Percentiles rank a stretch among this genome's conserved stretches.
Conservation (phyloP, 345 rosid genomes). For the Crucihimalaya himalaica region DNA sequence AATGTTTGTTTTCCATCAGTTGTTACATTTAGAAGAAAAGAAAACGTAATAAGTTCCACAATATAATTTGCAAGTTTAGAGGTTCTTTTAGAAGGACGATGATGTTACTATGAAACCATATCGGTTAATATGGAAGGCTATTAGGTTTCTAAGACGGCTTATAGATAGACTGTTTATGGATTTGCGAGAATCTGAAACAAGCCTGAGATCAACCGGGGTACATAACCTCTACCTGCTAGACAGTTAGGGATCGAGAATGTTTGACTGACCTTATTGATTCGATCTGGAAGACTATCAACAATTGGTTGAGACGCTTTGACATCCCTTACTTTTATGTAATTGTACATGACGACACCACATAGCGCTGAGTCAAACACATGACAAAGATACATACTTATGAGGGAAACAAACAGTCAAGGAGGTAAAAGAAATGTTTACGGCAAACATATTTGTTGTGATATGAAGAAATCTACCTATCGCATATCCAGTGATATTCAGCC, state of each 20-base stretch:
- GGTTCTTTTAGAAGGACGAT: background rate
- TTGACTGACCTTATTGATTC: constrained; percentile 69
- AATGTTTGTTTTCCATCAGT: constrained; percentile 18
- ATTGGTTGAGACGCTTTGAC: constrained; percentile 65
- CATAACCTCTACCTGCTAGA: background rate
- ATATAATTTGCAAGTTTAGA: background rate
- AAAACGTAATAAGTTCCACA: background rate
- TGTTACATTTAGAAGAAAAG: background rate
- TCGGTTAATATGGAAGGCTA: background rate
- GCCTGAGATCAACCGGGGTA: constrained; percentile 2
- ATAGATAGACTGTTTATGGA: background rate
- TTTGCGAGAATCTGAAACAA: constrained; percentile 11
- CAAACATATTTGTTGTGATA: background rate
- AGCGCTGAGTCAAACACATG: constrained; percentile 56
- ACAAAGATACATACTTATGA: background rate
- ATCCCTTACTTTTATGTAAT: constrained; percentile 82
- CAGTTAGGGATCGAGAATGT: constrained; percentile 9
- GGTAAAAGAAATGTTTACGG: background rate
- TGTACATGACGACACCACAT: constrained; percentile 94
- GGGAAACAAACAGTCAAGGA: background rate
- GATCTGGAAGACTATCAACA: constrained; percentile 71
- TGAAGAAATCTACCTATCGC: constrained; percentile 68
- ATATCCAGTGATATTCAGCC: constrained; percentile 89
- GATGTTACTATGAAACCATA: background rate
- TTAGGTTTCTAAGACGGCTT: background rate